Conservation (phyloP, 768 basidiomycete species). For the Candolleomyces efflorescens region DNA sequence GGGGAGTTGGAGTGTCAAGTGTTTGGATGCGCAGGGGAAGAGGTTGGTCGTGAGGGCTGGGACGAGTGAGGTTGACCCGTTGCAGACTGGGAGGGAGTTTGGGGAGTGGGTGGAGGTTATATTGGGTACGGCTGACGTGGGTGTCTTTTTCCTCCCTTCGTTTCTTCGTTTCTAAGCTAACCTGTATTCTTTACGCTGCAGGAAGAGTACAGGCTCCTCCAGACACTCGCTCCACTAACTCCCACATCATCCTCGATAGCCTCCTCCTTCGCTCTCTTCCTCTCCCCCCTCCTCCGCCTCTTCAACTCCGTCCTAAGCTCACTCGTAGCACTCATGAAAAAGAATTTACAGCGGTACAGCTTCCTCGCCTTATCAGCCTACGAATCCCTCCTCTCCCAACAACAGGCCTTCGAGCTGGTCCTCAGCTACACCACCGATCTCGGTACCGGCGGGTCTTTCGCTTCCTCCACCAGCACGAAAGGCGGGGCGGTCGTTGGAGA, state of each 20-base stretch:
- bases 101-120: slow-evolving; percentile 67
- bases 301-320: slow-evolving; percentile 64
- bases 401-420: slow-evolving; percentile 65
- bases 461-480: no score
- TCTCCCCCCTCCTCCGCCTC: slow-evolving; percentile 60
- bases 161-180: neutral
- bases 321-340: slow-evolving; percentile 64
- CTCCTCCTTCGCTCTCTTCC: slow-evolving; percentile 56
- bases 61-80: slow-evolving; percentile 60
- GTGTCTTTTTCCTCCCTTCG: slow-evolving; percentile 13
- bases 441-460: no score
- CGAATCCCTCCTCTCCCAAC: slow-evolving; percentile 50
- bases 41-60: slow-evolving; percentile 56
- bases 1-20: slow-evolving; percentile 71
- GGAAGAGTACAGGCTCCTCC: slow-evolving; percentile 66
- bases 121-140: slow-evolving; percentile 62
- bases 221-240: slow-evolving; percentile 60
- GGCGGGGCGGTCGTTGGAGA: no score
- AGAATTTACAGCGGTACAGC: slow-evolving; percentile 70
- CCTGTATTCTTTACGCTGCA: slow-evolving; percentile 17
- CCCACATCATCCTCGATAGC: slow-evolving; percentile 40
- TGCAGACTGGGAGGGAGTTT: slow-evolving; percentile 66
- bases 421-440: slow-evolving; percentile 35
- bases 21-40: slow-evolving; percentile 67
- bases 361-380: slow-evolving; percentile 78